Evolutionary conservation across 768 basidiomycete species (phyloP).

Genomic region (Psilocybe cubensis): DNA sequence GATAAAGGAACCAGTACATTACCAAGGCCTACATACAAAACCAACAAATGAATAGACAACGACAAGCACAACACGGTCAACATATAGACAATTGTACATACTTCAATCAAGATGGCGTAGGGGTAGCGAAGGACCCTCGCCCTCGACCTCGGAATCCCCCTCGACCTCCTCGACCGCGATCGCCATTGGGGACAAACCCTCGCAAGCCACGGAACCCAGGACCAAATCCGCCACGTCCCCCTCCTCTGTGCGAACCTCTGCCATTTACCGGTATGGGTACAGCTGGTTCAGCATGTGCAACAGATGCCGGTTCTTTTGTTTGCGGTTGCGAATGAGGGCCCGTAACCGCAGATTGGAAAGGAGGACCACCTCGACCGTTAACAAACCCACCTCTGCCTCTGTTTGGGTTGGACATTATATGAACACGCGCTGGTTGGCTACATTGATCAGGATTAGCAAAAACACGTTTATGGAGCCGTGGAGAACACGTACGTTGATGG

Average conservation of each 20-base stretch:
- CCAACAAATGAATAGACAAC: not conserved
- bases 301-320: constrained; percentile 5
- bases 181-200: constrained; percentile 29
- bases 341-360: constrained; percentile 19
- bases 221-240: constrained; percentile 28
- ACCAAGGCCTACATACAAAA: not conserved
- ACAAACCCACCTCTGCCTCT: constrained; percentile 39
- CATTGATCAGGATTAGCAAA: constrained; percentile 7
- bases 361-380: constrained; percentile 37
- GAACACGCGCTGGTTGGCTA: constrained; percentile 46
- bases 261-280: constrained; percentile 16
- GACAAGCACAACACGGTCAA: not conserved
- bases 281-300: constrained; percentile 18
- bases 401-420: constrained; percentile 82
- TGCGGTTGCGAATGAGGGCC: not conserved
- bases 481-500: constrained; percentile 32
- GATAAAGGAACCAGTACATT: not conserved
- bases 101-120: constrained; percentile 29
- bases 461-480: not conserved
- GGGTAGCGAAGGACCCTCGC: constrained; percentile 33
- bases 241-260: constrained; percentile 30
- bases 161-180: constrained; percentile 36
- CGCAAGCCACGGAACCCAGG: constrained; percentile 35
- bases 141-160: constrained; percentile 43
- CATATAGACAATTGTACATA: not conserved